Conservation (phyloP, 2,329 filamentous ascomycete species). For the Cryoendolithus antarcticus region DNA sequence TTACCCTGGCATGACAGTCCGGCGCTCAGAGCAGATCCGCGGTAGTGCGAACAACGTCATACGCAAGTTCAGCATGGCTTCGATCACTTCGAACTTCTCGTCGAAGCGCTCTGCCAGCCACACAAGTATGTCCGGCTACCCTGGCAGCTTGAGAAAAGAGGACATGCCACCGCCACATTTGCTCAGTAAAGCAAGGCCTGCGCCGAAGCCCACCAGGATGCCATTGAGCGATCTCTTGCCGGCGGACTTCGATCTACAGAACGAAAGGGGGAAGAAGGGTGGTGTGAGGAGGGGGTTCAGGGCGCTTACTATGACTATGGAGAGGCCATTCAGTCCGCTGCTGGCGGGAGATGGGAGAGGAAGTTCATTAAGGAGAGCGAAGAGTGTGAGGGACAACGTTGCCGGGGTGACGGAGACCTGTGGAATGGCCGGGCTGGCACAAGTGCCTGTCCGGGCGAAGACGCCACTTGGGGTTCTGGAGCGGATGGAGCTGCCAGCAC, state of each 20-base stretch:
- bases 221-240: constrained; percentile 25
- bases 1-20: constrained; percentile 66
- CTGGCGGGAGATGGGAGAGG: constrained; percentile 9
- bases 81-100: constrained; percentile 67
- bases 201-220: constrained; percentile 1
- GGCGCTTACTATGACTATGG: constrained; percentile 22
- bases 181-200: too few species aligned
- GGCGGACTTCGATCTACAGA: constrained; percentile 33
- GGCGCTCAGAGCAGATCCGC: constrained; percentile 56
- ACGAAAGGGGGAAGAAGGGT: constrained; percentile 14
- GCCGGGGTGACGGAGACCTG: neutral
- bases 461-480: neutral
- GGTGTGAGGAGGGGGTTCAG: constrained; percentile 9
- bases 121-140: constrained; percentile 25
- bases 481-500: neutral
- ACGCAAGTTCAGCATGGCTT: constrained; percentile 73
- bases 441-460: neutral
- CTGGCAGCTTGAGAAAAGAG: constrained; percentile 12
- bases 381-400: constrained; percentile 16
- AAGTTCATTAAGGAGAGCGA: constrained; percentile 15
- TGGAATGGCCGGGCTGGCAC: neutral
- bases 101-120: constrained; percentile 56
- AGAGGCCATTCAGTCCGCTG: constrained; percentile 22
- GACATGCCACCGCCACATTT: constrained; percentile 11
- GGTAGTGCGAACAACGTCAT: constrained; percentile 78